Evolutionary conservation across 2,329 filamentous ascomycete genomes (phyloP), one percentile per base, ranked within the genome.

Genomic region (Myriosclerotinia curreyana): DNA sequence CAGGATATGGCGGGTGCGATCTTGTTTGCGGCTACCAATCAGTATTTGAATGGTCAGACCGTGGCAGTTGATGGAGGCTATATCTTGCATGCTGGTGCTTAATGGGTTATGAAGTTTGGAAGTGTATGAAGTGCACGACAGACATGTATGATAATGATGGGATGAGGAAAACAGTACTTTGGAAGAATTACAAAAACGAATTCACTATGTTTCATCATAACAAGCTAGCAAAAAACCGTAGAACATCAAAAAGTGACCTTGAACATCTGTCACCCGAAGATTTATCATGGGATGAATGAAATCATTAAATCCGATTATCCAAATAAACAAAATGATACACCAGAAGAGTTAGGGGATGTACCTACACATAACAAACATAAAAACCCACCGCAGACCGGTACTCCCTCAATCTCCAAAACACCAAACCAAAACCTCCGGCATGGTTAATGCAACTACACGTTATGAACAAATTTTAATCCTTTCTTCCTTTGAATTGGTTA

Each of bases 1-100:
- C 73, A 80, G 40, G 84, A 86, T 70, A 86, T 86, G 79, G 83
- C 82, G 0, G 78, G 79, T 50, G 81, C 81, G 0, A 78, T 86
- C 3, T 72, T 87, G 34, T 86, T 83, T 66, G 76, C 79, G 22
- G 81, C 79, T 11, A 72, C 74, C 12, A 78, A 78, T 59, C 76
- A 77, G 70, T 78, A 78, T 60, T 63, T 79, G 56, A 77, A 76
- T 56, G 76, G 77, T 0, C 73, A 77, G 67, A 77, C 74, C 2
- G 67, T 77, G 42, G 76, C 79, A 1, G 80, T 85, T 6, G 82
- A 85, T 71, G 83, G 83, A 7, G 83, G 82, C 0, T 85, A 84
- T 67, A 77, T 77, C 5, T 68, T 82, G 51, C 60, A 62, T 38
- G 51, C 60, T 31, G 51, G 60, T 62, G 60, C 51, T 56, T 56